Conservation (phyloP, 2,329 filamentous ascomycete species). For the Ceratocystiopsis sp. region DNA sequence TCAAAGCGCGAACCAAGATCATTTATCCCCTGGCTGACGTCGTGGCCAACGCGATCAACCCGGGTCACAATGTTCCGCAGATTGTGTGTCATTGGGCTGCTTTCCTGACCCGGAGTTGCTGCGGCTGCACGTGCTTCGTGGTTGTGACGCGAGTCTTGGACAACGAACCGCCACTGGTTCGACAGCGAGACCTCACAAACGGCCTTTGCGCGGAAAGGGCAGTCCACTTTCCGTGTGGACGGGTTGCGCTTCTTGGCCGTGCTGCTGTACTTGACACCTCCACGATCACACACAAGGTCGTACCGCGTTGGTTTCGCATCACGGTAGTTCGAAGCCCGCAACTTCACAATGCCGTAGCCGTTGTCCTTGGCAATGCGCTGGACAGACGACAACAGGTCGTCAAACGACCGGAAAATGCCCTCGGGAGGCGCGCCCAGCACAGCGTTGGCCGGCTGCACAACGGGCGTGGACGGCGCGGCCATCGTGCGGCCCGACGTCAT, state of each 20-base stretch:
- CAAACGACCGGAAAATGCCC: slow-evolving; percentile 41
- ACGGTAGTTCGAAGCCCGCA: slow-evolving; percentile 45
- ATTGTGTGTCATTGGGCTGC: slow-evolving; percentile 38
- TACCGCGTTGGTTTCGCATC: slow-evolving; percentile 45
- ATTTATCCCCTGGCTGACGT: slow-evolving; percentile 34
- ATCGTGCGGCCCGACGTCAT: slow-evolving; percentile 10
- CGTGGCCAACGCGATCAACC: slow-evolving; percentile 40
- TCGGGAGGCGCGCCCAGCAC: slow-evolving; percentile 38
- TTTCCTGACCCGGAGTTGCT: slow-evolving; percentile 37
- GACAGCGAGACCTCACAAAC: slow-evolving; percentile 45
- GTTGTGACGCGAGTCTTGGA: slow-evolving; percentile 43
- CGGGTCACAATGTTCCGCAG: slow-evolving; percentile 42
- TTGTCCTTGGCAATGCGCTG: slow-evolving; percentile 45
- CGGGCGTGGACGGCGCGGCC: slow-evolving; percentile 12
- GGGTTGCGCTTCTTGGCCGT: slow-evolving; percentile 48
- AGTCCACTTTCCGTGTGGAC: slow-evolving; percentile 46
- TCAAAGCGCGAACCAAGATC: slow-evolving; percentile 34
- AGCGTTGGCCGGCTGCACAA: slow-evolving; percentile 19
- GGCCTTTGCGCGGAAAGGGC: slow-evolving; percentile 45
- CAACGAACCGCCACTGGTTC: slow-evolving; percentile 47
- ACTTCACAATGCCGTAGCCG: slow-evolving; percentile 45
- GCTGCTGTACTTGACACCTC: slow-evolving; percentile 47
- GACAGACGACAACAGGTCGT: slow-evolving; percentile 39
- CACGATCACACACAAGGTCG: slow-evolving; percentile 45
- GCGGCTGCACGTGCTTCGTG: slow-evolving; percentile 41